Conservation (phyloP, 177 flowering plant genomes). For the Vitis hybrid region DNA sequence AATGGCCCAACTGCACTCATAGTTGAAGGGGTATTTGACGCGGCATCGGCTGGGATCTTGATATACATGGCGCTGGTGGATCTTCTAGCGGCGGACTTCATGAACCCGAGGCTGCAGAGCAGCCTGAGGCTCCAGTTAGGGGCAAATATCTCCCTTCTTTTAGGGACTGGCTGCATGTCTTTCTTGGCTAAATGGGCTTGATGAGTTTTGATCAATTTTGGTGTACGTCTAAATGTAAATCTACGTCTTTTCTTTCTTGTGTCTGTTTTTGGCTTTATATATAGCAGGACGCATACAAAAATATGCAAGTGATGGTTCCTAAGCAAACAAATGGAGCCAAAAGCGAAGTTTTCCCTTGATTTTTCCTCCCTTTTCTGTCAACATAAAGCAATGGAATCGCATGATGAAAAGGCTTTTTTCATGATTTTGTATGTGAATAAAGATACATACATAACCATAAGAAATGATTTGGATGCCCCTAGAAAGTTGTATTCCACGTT, state of each 20-base stretch:
- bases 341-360: too few species aligned
- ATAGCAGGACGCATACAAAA: too few species aligned
- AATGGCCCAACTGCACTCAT: slow-evolving; percentile 28
- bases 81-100: slow-evolving; percentile 46
- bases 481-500: too few species aligned
- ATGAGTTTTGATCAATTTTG: background rate
- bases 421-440: too few species aligned
- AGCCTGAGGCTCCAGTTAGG: slow-evolving; percentile 33
- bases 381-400: too few species aligned
- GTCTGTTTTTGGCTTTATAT: too few species aligned
- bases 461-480: too few species aligned
- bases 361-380: too few species aligned
- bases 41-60: slow-evolving; percentile 48
- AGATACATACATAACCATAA: too few species aligned
- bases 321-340: too few species aligned
- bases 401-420: too few species aligned
- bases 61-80: slow-evolving; percentile 59
- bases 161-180: slow-evolving; percentile 51
- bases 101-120: slow-evolving; percentile 34
- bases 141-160: slow-evolving; percentile 27
- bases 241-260: background rate
- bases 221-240: background rate
- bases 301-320: too few species aligned
- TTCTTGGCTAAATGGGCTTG: slow-evolving; percentile 51
- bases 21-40: slow-evolving; percentile 39